Conservation (phyloP, 306 rosid genomes). For the Cicer pinnatifidum region DNA sequence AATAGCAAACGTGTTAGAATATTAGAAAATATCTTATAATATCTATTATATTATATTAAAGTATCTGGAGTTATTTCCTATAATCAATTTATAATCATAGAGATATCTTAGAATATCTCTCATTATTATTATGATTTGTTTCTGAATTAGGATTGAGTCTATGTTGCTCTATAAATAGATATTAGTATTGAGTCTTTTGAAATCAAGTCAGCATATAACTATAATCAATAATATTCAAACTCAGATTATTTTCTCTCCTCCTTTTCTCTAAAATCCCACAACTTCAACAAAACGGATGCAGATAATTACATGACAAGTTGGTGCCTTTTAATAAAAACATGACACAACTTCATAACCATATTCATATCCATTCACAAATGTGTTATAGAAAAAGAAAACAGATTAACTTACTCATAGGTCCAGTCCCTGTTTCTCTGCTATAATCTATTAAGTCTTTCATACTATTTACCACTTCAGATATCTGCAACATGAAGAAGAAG, state of each 20-base stretch:
- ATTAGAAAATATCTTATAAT: too few species aligned
- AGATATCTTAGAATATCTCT: too few species aligned
- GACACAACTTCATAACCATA: slow-evolving; percentile 14
- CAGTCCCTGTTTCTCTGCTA: slow-evolving; percentile 81
- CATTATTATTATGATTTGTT: too few species aligned
- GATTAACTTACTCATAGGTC: slow-evolving; percentile 86
- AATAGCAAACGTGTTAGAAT: neutral
- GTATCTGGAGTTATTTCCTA: too few species aligned
- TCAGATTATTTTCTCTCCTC: too few species aligned
- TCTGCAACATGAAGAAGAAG: slow-evolving; percentile 53
- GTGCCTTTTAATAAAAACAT: slow-evolving; percentile 28
- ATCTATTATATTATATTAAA: too few species aligned
- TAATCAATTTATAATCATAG: too few species aligned
- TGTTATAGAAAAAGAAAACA: slow-evolving; percentile 27
- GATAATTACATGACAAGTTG: neutral
- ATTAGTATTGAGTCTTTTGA: too few species aligned
- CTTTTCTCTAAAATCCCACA: too few species aligned
- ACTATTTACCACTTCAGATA: slow-evolving; percentile 95
- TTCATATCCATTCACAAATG: slow-evolving; percentile 34
- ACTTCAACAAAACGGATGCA: neutral
- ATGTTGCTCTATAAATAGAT: too few species aligned
- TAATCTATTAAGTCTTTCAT: slow-evolving; percentile 98
- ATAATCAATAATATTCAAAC: too few species aligned
- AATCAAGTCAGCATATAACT: neutral
- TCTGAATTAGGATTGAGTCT: too few species aligned